Conservation (phyloP, 2,329 filamentous ascomycete genomes). For the Calonectria pteridis region DNA sequence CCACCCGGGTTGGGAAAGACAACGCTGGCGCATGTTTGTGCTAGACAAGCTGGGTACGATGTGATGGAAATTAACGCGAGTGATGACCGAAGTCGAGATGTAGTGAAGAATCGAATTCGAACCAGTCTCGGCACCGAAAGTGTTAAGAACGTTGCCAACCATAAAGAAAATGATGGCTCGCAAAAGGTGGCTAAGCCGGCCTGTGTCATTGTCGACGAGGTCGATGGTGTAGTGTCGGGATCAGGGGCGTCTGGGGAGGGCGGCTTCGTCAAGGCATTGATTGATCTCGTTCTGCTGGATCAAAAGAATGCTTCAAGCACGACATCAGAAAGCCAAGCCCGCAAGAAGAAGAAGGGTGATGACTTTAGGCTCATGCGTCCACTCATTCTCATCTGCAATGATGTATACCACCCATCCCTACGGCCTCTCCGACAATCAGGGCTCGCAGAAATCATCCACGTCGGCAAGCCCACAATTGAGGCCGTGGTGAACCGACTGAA, state of each 20-base stretch:
- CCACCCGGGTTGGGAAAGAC: slow-evolving; percentile 96
- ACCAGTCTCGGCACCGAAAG: slow-evolving; percentile 96
- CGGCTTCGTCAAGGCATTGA: slow-evolving; percentile 93
- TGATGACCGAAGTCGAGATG: slow-evolving; percentile 89
- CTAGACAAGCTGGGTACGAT: slow-evolving; percentile 94
- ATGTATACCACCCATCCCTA: slow-evolving; percentile 92
- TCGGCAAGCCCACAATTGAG: slow-evolving; percentile 89
- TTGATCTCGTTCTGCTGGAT: slow-evolving; percentile 88
- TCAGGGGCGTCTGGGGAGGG: slow-evolving; percentile 85
- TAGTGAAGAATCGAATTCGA: slow-evolving; percentile 91
- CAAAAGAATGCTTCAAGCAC: slow-evolving; percentile 75
- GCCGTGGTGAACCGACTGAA: slow-evolving; percentile 87
- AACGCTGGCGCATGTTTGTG: slow-evolving; percentile 95
- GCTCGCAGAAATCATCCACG: slow-evolving; percentile 90
- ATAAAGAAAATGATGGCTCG: slow-evolving; percentile 65
- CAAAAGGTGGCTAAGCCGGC: slow-evolving; percentile 85
- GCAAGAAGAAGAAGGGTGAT: slow-evolving; percentile 80
- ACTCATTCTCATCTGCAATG: slow-evolving; percentile 95
- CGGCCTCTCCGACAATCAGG: slow-evolving; percentile 87
- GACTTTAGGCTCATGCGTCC: slow-evolving; percentile 89
- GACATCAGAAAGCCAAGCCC: slow-evolving; percentile 38
- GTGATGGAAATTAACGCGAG: slow-evolving; percentile 98
- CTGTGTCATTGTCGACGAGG: slow-evolving; percentile 95
- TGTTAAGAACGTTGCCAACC: slow-evolving; percentile 80
- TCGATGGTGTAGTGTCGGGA: slow-evolving; percentile 91